phyloP scores from a whole-genome alignment of 1,284 basidiomycete genomes.

The Leccinum olivaceoglutinosum region DNA sequence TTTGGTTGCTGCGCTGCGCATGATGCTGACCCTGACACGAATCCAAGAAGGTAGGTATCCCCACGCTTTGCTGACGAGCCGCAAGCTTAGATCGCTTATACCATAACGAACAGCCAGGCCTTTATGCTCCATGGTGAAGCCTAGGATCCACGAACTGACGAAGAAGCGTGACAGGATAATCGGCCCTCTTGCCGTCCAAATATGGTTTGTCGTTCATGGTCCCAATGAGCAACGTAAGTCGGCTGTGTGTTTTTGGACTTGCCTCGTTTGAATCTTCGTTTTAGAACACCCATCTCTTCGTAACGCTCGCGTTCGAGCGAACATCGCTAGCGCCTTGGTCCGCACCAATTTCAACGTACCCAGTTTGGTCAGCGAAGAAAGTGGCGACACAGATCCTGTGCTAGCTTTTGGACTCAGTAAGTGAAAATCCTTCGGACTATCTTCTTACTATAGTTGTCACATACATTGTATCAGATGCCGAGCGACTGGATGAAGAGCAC shows the following conservation, averaged over 20 bases:
- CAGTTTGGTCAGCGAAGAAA: background rate
- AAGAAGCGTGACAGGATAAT: background rate
- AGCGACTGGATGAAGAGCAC: background rate
- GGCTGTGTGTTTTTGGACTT: background rate
- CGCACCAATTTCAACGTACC: background rate
- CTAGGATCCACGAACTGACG: background rate
- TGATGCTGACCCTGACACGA: background rate
- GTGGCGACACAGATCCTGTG: background rate
- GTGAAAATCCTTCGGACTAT: background rate
- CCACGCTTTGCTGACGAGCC: background rate
- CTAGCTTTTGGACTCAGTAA: constrained; percentile 23
- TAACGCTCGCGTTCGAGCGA: constrained; percentile 9
- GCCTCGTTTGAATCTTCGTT: background rate
- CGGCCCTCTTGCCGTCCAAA: background rate
- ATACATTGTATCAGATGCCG: constrained; percentile 5
- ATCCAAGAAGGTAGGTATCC: background rate
- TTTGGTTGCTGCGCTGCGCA: background rate
- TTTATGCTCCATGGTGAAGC: background rate
- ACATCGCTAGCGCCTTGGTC: constrained; percentile 15
- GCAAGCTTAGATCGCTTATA: background rate
- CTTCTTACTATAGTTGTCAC: background rate
- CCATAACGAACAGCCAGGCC: background rate
- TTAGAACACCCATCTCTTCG: constrained; percentile 7
- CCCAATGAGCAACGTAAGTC: constrained; percentile 7
- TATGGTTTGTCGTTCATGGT: background rate